A percentile compares a stretch with the other conserved stretches of the same genome.
Evolutionary conservation across 176 grass and related monocot species (phyloP).

Genomic region (Musa itinerans): DNA sequence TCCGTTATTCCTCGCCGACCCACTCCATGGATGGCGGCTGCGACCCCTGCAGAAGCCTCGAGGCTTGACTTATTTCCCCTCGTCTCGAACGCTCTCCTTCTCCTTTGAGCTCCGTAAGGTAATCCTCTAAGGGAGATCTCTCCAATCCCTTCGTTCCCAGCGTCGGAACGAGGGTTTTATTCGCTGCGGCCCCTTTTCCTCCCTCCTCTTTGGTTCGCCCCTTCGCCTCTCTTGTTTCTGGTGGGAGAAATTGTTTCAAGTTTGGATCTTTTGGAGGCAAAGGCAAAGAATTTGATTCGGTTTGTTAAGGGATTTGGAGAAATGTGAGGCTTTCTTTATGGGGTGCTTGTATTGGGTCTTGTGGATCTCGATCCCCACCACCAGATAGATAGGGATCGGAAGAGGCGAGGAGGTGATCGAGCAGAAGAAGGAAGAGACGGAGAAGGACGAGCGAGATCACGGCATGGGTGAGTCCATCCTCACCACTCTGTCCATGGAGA

Average conservation of each 20-base stretch:
- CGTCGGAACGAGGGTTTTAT: neutral
- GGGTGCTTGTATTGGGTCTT: conserved; percentile 11
- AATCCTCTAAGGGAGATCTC: neutral
- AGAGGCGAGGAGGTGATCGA: neutral
- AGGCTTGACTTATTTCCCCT: neutral
- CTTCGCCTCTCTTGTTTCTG: neutral
- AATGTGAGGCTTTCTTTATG: conserved; percentile 5
- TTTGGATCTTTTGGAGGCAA: neutral
- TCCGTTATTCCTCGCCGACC: neutral
- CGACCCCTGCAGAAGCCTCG: neutral
- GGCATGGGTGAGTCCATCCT: conserved; percentile 89
- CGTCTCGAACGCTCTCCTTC: neutral
- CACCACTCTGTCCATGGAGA: conserved; percentile 94
- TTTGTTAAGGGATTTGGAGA: neutral
- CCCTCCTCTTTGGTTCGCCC: neutral
- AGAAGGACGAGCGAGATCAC: neutral
- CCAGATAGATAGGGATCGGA: conserved; percentile 4
- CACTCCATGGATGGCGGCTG: neutral
- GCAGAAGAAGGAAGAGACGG: neutral
- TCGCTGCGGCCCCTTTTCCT: neutral
- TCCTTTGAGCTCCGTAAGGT: neutral
- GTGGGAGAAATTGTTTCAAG: neutral
- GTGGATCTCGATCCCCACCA: neutral
- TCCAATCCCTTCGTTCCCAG: neutral
- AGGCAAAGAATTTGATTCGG: neutral